Percentiles rank a stretch among this genome's conserved stretches.
Evolutionary conservation across 305 asterid genomes (phyloP).

Genomic region (Plantago coronopus): DNA sequence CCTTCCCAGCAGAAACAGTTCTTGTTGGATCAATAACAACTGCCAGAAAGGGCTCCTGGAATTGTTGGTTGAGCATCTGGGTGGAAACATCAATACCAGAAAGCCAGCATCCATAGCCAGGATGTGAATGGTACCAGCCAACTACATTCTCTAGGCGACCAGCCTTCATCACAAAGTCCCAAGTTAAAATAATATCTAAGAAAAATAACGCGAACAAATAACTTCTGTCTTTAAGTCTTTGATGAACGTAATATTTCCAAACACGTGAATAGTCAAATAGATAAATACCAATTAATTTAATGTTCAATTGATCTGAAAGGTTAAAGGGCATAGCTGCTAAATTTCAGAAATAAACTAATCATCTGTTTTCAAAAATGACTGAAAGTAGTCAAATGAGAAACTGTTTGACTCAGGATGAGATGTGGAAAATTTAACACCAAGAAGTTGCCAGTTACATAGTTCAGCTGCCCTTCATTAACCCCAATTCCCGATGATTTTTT

Average conservation of each 20-base stretch:
- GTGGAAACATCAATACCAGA: conserved; percentile 95
- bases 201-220: neutral
- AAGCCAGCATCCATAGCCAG: conserved; percentile 99
- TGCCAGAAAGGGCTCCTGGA: conserved; percentile 92
- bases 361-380: too few relatives aligned
- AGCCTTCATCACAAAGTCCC: conserved; percentile 37
- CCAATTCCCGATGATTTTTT: too few relatives aligned
- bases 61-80: conserved; percentile 95
- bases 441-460: too few relatives aligned
- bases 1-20: conserved; percentile 97
- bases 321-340: too few relatives aligned
- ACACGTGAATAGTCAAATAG: neutral
- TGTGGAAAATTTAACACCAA: too few relatives aligned
- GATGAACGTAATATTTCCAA: neutral
- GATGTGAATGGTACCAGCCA: conserved; percentile 99
- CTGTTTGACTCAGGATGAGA: too few relatives aligned
- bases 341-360: too few relatives aligned
- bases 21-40: conserved; percentile 99
- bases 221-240: neutral
- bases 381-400: too few relatives aligned
- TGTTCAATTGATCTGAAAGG: neutral
- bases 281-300: neutral
- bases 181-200: conserved; percentile 6
- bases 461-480: too few relatives aligned
- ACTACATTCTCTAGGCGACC: conserved; percentile 92